phyloP scores from a whole-genome alignment of 371 early-diverging fungal species.

The Saksenaea oblongispora region DNA sequence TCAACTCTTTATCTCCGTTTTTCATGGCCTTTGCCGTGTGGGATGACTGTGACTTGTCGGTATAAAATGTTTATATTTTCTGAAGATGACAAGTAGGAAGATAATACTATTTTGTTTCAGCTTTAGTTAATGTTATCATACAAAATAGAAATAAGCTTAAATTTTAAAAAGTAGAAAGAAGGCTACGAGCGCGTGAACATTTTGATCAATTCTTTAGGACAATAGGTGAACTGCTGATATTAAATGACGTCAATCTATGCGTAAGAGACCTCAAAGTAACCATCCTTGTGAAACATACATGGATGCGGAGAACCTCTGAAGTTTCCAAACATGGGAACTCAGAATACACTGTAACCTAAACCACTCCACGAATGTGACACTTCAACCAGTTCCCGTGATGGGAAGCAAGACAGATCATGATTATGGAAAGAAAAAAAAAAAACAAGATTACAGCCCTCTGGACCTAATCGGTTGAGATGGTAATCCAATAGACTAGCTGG shows the following conservation, averaged over 20 bases:
- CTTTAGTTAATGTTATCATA: too few species aligned
- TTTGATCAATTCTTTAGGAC: neutral
- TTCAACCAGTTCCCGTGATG: neutral
- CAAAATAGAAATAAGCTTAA: neutral
- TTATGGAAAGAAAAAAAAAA: neutral
- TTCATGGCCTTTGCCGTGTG: too few species aligned
- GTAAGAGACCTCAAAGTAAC: neutral
- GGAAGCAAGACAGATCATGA: neutral
- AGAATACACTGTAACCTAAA: neutral
- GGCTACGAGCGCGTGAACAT: neutral
- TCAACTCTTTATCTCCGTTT: too few species aligned
- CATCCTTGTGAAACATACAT: neutral
- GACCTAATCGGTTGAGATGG: neutral
- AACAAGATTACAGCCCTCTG: neutral
- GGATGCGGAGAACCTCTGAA: neutral
- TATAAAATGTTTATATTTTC: too few species aligned
- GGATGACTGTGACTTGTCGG: too few species aligned
- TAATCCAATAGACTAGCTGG: neutral
- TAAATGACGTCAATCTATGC: neutral
- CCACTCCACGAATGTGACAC: neutral
- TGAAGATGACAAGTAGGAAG: too few species aligned
- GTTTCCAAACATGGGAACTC: neutral
- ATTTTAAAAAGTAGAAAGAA: neutral
- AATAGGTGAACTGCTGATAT: neutral
- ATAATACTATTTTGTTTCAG: too few species aligned